Evolutionary conservation across 2,329 filamentous ascomycete genomes (phyloP), one percentile per base, ranked within the genome.

Genomic region (Dactylellina drechsleri): DNA sequence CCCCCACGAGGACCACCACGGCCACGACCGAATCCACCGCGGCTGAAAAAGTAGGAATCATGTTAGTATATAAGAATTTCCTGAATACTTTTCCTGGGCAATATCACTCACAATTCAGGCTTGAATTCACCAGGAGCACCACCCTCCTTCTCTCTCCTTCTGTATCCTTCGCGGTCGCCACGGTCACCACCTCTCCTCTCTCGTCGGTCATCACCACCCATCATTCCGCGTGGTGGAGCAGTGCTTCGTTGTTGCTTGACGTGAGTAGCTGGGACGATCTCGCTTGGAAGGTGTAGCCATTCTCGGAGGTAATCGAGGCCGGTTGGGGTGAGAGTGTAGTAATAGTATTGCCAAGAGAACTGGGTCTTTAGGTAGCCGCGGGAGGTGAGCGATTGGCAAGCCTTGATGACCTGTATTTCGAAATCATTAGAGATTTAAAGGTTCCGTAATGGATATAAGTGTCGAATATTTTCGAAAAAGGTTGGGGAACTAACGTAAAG

Each of bases 311-410:
- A 99, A 88, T 98, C 94, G 84, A 99, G 94, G 87, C 95, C 95
- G 89, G 98, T 93, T 83, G 93, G 92, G 84, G 94, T 97, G 86
- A 99, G 91, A 86, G 95, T 97, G 91, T 99, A 99, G 92, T 99
- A 99, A 91, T 98, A 97, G 89, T 93, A 97, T 87, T 97, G 93
- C 93, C 93, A 97, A 80, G 93, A 97, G 91, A 99, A 99, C 86
- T 96, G 95, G 82, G 95, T 99, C 92, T 99, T 99, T 87, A 99
- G 90, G 86, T 92, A 98, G 84, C 94, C 94, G 84, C 95, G 94
- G 81, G 93, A 97, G 87, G 90, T 96, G 83, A 99, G 90, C 79
- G 95, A 99, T 88, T 99, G 95, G 87, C 90, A 91, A 83, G 95
- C 95, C 90, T 99, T 99, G 90, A 99, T 92, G 85, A 98, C 86